These are phyloP conservation scores for Fagus sylvatica DNA, from an alignment of 306 rosid genomes.

Conservation along the genomic window DNA sequence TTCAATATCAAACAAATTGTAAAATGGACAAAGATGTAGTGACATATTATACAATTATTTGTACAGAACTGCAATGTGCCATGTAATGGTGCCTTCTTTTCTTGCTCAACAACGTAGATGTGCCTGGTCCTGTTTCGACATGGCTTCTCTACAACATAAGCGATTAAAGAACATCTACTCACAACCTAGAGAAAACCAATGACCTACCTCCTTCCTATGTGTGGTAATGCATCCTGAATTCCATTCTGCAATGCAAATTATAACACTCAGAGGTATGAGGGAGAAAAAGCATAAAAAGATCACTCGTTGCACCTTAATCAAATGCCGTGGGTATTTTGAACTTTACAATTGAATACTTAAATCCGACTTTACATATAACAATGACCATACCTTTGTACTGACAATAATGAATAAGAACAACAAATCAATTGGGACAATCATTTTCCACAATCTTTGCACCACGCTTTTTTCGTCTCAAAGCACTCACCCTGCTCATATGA, in stretches of 20 bases:
- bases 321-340: constrained; percentile 12
- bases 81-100: too few relatives aligned
- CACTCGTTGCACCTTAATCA: constrained; percentile 24
- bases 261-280: not conserved
- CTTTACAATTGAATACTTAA: not conserved
- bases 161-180: not conserved
- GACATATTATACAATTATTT: not conserved
- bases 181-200: not conserved
- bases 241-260: not conserved
- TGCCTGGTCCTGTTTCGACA: not conserved
- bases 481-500: constrained; percentile 42
- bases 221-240: not conserved
- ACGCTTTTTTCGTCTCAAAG: constrained; percentile 39
- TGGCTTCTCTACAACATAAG: not conserved
- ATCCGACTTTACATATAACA: not conserved
- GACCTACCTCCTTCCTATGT: not conserved
- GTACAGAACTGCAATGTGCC: not conserved
- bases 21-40: too few relatives aligned
- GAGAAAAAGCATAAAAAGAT: not conserved
- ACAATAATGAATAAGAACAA: not conserved
- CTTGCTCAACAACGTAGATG: too few relatives aligned
- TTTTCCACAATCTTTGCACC: constrained; percentile 52
- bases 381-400: not conserved
- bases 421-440: constrained; percentile 29
- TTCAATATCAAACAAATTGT: too few relatives aligned